These are phyloP conservation scores for Wallacemonas sp. DNA, from an alignment of 208 protist genomes.

Conservation along the genomic window DNA sequence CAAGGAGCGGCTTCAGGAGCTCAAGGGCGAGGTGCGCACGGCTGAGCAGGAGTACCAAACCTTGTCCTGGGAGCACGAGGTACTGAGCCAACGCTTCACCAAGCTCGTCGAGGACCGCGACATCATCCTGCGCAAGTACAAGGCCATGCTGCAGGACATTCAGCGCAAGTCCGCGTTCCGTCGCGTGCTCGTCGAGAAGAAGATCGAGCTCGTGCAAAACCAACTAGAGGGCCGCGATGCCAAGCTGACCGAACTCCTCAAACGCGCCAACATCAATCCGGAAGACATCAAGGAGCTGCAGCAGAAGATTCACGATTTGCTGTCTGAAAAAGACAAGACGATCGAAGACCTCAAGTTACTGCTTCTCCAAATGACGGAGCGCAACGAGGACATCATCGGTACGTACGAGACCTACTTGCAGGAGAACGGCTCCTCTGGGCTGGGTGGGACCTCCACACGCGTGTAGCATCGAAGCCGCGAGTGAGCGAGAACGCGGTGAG, in stretches of 20 bases:
- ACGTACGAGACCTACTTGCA: conserved; percentile 88
- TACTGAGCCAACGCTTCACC: conserved; percentile 92
- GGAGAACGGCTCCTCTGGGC: conserved; percentile 68
- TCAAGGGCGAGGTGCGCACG: conserved; percentile 75
- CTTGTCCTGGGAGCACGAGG: conserved; percentile 96
- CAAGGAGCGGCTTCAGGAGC: conserved; percentile 78
- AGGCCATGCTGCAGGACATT: conserved; percentile 95
- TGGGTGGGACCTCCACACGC: conserved; percentile 19
- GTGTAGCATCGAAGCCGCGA: neutral
- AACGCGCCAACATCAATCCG: conserved; percentile 93
- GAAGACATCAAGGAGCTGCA: conserved; percentile 90
- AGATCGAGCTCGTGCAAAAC: conserved; percentile 91
- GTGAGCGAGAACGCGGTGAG: no score
- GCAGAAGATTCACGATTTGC: conserved; percentile 94
- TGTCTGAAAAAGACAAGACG: conserved; percentile 95
- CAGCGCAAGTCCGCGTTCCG: conserved; percentile 95
- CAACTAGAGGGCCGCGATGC: conserved; percentile 94
- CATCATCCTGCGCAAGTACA: conserved; percentile 95
- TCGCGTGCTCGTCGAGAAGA: conserved; percentile 95
- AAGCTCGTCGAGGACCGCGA: conserved; percentile 95
- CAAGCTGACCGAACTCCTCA: conserved; percentile 93
- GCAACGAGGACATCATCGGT: conserved; percentile 59
- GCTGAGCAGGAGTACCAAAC: conserved; percentile 90
- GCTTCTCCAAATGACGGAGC: conserved; percentile 63
- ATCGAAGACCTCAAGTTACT: conserved; percentile 95